Evolutionary conservation across 2,329 filamentous ascomycete species (phyloP), one percentile per base, ranked within the genome.

Genomic region (Nemania sp.): DNA sequence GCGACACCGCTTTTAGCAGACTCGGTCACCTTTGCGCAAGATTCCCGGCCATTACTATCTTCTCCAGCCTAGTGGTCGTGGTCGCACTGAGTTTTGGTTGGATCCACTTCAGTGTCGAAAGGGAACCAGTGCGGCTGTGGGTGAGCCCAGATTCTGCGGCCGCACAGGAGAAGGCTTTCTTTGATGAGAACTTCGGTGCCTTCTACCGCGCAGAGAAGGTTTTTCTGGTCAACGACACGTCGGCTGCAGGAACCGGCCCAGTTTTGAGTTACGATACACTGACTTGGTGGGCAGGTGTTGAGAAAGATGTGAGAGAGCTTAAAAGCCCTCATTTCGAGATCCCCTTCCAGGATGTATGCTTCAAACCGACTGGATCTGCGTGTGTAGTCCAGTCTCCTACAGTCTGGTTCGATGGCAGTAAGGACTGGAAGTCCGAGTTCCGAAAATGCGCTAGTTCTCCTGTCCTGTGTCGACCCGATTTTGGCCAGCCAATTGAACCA

Each of bases 311-410:
- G 37, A 83, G 83, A 58, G 81, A 85, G 42, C 82, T 96, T 57
- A 89, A 89, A 72, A 92, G 92, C 2, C 73, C 84, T 13, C 80
- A 87, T 18, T 87, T 85, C 54, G 88, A 86, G 6, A 83, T 89
- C 54, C 88, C 83, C 0, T 81, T 99, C 2, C 81, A 91, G 25
- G 90, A 98, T 71, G 85, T 99, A 15, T 99, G 95, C 78, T 94
- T 96, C 78, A 97, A 97, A 73, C 96, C 96, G 1, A 91, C 90
- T 0, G 92, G 91, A 0, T 85, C 91, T 68, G 92, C 89, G 13
- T 99, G 95, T 69, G 93, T 97, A 5, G 86, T 99, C 1, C 94
- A 99, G 72, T 97, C 93, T 0, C 79, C 98, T n/a, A 90, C 90
- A 5, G 90, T 90, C 1, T 99, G 97, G 75, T 98, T 93, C 76